Evolutionary conservation across 2,329 filamentous ascomycete species (phyloP), one percentile per base, ranked within the genome.

Genomic region (Penicillium decumbens): DNA sequence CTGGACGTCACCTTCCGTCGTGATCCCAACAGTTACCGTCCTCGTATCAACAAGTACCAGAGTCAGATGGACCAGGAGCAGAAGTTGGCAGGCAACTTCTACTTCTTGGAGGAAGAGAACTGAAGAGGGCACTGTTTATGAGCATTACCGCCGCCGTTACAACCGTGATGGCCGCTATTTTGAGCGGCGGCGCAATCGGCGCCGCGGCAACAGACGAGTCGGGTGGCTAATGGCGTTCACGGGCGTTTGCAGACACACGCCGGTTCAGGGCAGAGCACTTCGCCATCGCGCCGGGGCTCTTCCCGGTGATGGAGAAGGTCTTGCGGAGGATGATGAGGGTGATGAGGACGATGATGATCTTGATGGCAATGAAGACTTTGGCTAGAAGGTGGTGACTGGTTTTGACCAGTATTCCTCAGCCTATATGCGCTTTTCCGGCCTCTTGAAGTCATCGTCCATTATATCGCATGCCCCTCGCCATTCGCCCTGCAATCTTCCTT

Each of bases 61-160:
- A 93, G 88, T 68, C 93, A 98, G 78, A 82, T 97, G 61, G 93
- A 98, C 73, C 91, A 96, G 72, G 93, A 97, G 70, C 93, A 98
- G 80, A 98, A 98, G 80, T 63, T 90, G 65, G 76, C 75, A 58
- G 95, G 95, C 63, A 97, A 97, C 77, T 98, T 87, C 77, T 96
- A 95, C 85, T 97, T 97, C 87, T 73, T 97, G 72, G 92, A 97
- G 72, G 91, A 96, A 66, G 80, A 84, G 68, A 80, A 76, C 75
- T 85, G 77, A 84, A 89, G 77, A 81, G 78, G 80, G 78, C 79
- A 70, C 79, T 69, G 71, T 75, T 63, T 57, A 62, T 53, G 62
- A 70, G 57, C 58, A 70, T 64, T 57, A 68, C 60, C 67, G 66
- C 60, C 65, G 68, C 51, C 68, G 60, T 65, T 64, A 63, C 57